These are phyloP conservation scores for Xylaria sp. DNA, from an alignment of 2,329 filamentous ascomycete genomes.

Conservation along the genomic window DNA sequence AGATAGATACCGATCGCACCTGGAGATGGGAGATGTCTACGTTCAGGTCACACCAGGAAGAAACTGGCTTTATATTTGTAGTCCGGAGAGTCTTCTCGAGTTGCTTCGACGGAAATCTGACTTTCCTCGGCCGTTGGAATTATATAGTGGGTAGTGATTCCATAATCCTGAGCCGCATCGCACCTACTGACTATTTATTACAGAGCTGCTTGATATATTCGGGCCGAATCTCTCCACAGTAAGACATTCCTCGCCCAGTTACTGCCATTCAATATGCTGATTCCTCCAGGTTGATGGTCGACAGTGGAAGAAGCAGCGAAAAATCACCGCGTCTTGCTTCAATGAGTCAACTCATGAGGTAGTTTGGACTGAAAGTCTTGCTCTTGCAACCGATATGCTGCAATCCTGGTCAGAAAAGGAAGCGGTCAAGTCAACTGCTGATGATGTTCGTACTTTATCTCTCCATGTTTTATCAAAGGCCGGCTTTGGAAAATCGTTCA, in stretches of 20 bases:
- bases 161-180: no score
- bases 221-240: background rate
- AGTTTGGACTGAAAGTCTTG: constrained; percentile 46
- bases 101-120: background rate
- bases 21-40: background rate
- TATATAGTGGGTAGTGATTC: background rate
- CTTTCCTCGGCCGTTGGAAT: background rate
- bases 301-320: constrained; percentile 42
- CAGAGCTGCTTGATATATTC: background rate
- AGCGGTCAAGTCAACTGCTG: constrained; percentile 37
- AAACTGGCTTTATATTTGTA: background rate
- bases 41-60: background rate
- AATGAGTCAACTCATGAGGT: constrained; percentile 46
- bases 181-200: background rate
- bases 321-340: constrained; percentile 43
- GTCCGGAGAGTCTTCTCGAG: background rate
- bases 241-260: background rate
- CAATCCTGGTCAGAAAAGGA: constrained; percentile 43
- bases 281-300: constrained; percentile 29
- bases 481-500: constrained; percentile 47
- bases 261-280: no score
- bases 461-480: constrained; percentile 45
- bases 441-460: constrained; percentile 45
- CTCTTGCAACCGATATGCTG: constrained; percentile 44
- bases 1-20: background rate